Evolutionary conservation across 2,329 filamentous ascomycete genomes (phyloP), one percentile per base, ranked within the genome.

Genomic region (Botryosphaeria dothidea): DNA sequence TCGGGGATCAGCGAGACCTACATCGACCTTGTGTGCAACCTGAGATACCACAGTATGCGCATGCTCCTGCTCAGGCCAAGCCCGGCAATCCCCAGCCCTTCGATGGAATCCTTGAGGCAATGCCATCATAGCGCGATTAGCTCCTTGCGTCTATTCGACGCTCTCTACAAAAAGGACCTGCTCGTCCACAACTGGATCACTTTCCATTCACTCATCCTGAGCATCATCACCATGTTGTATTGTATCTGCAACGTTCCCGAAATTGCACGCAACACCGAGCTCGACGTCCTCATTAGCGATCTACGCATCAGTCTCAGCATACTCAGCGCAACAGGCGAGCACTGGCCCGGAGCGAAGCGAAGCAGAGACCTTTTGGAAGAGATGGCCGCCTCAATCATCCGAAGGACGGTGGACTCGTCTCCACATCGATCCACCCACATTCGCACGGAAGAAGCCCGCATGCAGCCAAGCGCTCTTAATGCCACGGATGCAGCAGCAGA

Each of bases 41-140:
- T 82, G 2, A 80, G 80, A 36, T 84, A 83, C 29, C 80, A 85
- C 52, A 77, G 79, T 11, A 70, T 84, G 3, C 79, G 79, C 57
- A 82, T 86, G 73, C 72, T 86, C 0, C 69, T 86, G 0, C 68
- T 85, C 4, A 77, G 83, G 2, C 84, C 84, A 0, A 86, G 81
- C 41, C 84, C 84, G 0, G 81, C 79, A 0, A 83, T 86, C 25
- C 82, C 82, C 0, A 79, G 78, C 1, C 84, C 84, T 0, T 74
- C 81, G 0, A 71, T 74, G 3, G 75, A 78, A 1, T 70, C 77
- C 0, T 69, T 85, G 1, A 66, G 70, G 0, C 70, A 74, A 17
- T 86, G 84, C 43, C 80, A 82, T 45, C 68, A 74, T 1, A 82
- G 81, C 43, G 79, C 83, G 0, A 69, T 77, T 3, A 72, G 78